These are phyloP conservation scores for Cercospora citrullina DNA, from an alignment of 2,329 filamentous ascomycete species.

Conservation along the genomic window DNA sequence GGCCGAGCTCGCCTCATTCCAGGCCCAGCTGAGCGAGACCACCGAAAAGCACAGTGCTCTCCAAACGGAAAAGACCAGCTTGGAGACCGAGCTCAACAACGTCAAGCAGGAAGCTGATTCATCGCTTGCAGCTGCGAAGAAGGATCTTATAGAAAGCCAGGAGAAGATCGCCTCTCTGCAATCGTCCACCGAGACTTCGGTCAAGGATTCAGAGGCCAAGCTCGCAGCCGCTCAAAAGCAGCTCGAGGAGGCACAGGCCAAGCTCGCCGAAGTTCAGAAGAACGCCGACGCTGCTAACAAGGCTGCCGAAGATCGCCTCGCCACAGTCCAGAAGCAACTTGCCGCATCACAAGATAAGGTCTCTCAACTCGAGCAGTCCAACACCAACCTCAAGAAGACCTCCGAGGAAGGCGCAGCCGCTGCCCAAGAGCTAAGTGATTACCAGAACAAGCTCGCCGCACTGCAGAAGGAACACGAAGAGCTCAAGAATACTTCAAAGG, in stretches of 20 bases:
- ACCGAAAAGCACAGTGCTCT: constrained; percentile 17
- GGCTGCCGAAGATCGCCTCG: constrained; percentile 16
- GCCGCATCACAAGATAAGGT: constrained; percentile 23
- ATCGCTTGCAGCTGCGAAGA: constrained; percentile 20
- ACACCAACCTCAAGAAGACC: constrained; percentile 24
- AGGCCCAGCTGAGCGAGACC: constrained; percentile 17
- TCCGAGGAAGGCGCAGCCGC: constrained; percentile 21
- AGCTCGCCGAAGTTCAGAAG: constrained; percentile 19
- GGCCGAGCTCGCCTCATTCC: constrained; percentile 20
- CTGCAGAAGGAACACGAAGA: constrained; percentile 27
- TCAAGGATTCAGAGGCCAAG: constrained; percentile 20
- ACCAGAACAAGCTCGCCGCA: constrained; percentile 19
- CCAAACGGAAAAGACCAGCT: constrained; percentile 15
- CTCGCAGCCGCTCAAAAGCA: constrained; percentile 20
- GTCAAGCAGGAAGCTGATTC: constrained; percentile 22
- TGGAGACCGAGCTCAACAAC: constrained; percentile 16
- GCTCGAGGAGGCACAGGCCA: constrained; percentile 22
- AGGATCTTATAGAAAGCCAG: constrained; percentile 20
- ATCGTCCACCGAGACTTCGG: constrained; percentile 18
- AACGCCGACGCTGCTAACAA: constrained; percentile 15
- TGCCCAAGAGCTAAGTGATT: constrained; percentile 21
- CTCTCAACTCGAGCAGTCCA: constrained; percentile 19
- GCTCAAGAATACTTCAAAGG: constrained; percentile 23
- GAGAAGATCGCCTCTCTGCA: constrained; percentile 16
- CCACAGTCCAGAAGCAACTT: constrained; percentile 21